Conservation (phyloP, 2,329 filamentous ascomycete species). For the Massarina eburnea region DNA sequence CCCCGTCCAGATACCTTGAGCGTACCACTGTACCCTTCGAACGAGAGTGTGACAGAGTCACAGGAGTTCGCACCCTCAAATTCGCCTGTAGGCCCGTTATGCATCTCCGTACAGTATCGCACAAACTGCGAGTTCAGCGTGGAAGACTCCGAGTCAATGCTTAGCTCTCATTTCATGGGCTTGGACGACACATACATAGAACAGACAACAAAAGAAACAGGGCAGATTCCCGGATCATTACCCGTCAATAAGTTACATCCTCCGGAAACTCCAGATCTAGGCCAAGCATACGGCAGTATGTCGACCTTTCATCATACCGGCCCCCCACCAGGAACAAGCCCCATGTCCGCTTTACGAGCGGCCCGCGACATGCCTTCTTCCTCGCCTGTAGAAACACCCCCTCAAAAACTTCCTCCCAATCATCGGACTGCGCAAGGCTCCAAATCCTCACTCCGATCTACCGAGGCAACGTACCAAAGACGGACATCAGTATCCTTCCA, state of each 20-base stretch:
- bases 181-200: slow-evolving; percentile 85
- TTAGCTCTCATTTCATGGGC: slow-evolving; percentile 92
- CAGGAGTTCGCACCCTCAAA: slow-evolving; percentile 83
- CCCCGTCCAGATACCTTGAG: slow-evolving; percentile 68
- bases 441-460: slow-evolving; percentile 53
- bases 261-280: slow-evolving; percentile 59
- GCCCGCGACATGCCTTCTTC: slow-evolving; percentile 59
- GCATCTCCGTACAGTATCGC: slow-evolving; percentile 79
- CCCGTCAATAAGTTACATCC: slow-evolving; percentile 60
- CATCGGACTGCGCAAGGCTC: slow-evolving; percentile 49
- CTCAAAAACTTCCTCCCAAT: slow-evolving; percentile 52
- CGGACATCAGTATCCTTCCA: slow-evolving; percentile 87
- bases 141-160: slow-evolving; percentile 84
- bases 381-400: slow-evolving; percentile 54
- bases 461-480: slow-evolving; percentile 59
- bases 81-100: slow-evolving; percentile 81
- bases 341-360: slow-evolving; percentile 78
- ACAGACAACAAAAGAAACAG: slow-evolving; percentile 60
- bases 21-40: slow-evolving; percentile 65
- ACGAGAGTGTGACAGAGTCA: slow-evolving; percentile 62
- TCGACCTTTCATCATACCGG: slow-evolving; percentile 85
- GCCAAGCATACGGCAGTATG: slow-evolving; percentile 84
- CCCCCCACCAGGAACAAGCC: slow-evolving; percentile 75
- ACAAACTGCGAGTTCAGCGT: slow-evolving; percentile 88
- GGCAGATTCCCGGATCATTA: slow-evolving; percentile 70